Evolutionary conservation across 2,329 filamentous ascomycete genomes (phyloP), one percentile per base, ranked within the genome.

Genomic region (Sporothrix dimorphospora): DNA sequence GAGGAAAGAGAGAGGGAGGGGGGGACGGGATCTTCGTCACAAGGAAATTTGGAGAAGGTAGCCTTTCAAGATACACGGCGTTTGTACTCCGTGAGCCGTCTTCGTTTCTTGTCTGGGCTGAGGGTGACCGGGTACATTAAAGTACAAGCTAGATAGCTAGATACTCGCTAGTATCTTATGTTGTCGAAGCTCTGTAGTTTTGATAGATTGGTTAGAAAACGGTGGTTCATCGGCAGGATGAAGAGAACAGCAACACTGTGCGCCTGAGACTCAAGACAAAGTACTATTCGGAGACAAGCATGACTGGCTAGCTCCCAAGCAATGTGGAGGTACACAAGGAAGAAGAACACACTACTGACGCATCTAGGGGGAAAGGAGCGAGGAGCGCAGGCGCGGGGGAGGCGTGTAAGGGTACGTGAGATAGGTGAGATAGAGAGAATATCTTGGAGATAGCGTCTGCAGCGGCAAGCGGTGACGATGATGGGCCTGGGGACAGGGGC

Each of bases 21-120:
- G 45, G 47, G 47, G 59, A 19, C 59, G 38, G 59, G 59, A 45
- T 45, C 65, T 9, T 53, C 45, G 65, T 68, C 65, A 68, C 65
- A 68, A 68, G 65, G 30, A 53, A 68, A 68, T 68, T 68, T 49
- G 65, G 65, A 67, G 63, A 51, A 49, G 24, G 30, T 49, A 16
- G 16, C 16, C 16, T 16, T 42, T 63, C 12, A 19, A 45, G 7
- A 24, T 63, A 45, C 21, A 45, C 59, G 38, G 38, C 38, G 59
- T 45, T 65, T 45, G 59, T 65, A 65, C 38, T 65, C 57, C 59
- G 59, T 45, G 59, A 55, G 51, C 51, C 24, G 51, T 55, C 24
- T 19, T 55, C 38, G 38, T 45, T 38, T 24, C n/a, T 63, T 63
- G 19, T 14, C 38, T 19, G 38, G 38, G 59, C 59, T 45, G 59